phyloP scores from a whole-genome alignment of 306 rosid species.

The Prunus davidiana region DNA sequence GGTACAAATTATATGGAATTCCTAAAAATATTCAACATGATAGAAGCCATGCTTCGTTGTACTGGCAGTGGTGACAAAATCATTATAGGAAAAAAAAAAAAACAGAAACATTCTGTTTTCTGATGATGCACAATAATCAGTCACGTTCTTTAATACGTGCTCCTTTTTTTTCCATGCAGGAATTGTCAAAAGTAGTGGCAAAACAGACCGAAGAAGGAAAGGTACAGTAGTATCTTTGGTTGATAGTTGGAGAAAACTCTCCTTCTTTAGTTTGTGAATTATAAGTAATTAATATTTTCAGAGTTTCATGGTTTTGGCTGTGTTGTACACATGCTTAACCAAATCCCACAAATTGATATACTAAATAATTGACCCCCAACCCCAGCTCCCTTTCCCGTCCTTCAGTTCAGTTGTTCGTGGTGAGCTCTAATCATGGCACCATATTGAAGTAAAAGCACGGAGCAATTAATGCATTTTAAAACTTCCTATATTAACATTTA shows the following conservation, averaged over 20 bases:
- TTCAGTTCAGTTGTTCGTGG: conserved; percentile 4
- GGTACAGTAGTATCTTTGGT: conserved; percentile 42
- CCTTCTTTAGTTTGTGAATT: conserved; percentile 21
- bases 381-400: not conserved
- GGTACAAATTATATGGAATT: not conserved
- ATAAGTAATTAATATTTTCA: not conserved
- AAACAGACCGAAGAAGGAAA: conserved; percentile 97
- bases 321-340: not conserved
- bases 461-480: not conserved
- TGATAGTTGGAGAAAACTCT: conserved; percentile 23
- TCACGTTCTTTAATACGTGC: not conserved
- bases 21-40: not conserved
- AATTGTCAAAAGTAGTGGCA: conserved; percentile 73
- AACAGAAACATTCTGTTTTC: not conserved
- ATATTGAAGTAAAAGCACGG: not conserved
- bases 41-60: not conserved
- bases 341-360: conserved; percentile 13
- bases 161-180: conserved; percentile 40
- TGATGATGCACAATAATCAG: not conserved
- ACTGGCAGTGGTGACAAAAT: not conserved
- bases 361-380: conserved; percentile 1
- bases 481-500: not conserved
- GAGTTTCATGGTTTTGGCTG: not conserved
- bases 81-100: not conserved
- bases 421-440: not conserved